Base-by-base conservation (phyloP, 257 asterid genomes). In the Nicotiana benthamiana region DNA sequence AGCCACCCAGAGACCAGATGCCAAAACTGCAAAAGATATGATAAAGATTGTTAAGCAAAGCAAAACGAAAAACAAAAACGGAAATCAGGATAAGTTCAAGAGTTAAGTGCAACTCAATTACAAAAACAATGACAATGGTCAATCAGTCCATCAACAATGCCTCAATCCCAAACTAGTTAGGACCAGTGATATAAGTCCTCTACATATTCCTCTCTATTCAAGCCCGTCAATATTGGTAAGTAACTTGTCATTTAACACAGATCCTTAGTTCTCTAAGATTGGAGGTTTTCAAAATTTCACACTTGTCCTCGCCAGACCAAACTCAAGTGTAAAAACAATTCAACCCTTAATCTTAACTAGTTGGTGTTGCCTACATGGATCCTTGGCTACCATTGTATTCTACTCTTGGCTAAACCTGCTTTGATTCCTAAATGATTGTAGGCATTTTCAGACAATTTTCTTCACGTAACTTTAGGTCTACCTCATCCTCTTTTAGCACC, bases 1-100 rank as follows among this genome's bases (percentile, higher is more conserved):
- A 78, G 99, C 94, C 87, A 96, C 91, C 98, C 99, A 96, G 81
- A 94, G 91, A 87, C 98, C 99, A 83, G 97, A 94, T 79, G 97
- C 97, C 77, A 94, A 91, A 80, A 90, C 99, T 96, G 86, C 66
- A 70, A 32, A 43, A 46, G 40, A 72, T 48, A 72, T 51, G 78
- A 13, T 72, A 54, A 22, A 72, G 78, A 22, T 72, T 46, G 79
- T 57, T 75, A 11, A 24, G n/a, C 64, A 48, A 59, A 61, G 40
- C 78, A 15, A 72, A 12, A 34, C 8, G 15, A 56, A 72, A 16
- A 20, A 46, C 59, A 72, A 72, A 70, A 46, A 51, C 6, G 56
- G 56, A 18, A 13, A 51, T 51, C 56, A 51, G 16, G 18, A 51
- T 51, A 40, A 40, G 48, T 51, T 51, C 18, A 51, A 51, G 56